Evolutionary conservation across 73 alveolate genomes (phyloP), one percentile per base, ranked within the genome.

Genomic region (Uronychia setigera): DNA sequence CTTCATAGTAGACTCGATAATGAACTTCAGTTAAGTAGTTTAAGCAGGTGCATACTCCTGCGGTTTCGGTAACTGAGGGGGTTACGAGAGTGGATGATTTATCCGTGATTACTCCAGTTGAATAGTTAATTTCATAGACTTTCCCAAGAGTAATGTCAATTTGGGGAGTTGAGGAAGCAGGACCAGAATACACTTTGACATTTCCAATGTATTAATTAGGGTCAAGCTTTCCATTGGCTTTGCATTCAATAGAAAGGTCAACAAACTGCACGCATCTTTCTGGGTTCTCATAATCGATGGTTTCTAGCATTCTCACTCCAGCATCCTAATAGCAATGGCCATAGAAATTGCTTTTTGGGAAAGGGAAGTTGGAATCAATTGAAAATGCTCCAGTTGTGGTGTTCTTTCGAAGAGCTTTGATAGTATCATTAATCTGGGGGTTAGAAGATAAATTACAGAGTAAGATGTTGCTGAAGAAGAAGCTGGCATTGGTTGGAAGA

Each of bases 281-380:
- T 1, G 58, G 29, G 5, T 25, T 32, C 5, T 9, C 81, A 5
- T 25, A 28, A 5, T 25, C 35, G 32, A 76, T 9, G 81, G 1
- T 5, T 28, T 26, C 32, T 1, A 76, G 32, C n/a, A 25, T 31
- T 28, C 32, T 25, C 26, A 13, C 5, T 27, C 81, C 81, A 1
- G 13, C 26, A 1, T 78, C 33, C 1, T 32, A 32, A 33, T 32
- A 26, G 29, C 84, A 78, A 1, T 26, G 32, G 11, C 84, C 84
- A 32, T 31, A 32, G 29, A 78, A 33, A 29, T 35, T 80, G 28
- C 78, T 67, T 32, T 80, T 35, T 80, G 86, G 86, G 32, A 80
- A 34, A 14, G 79, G 78, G 28, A 80, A 80, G 29, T 34, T 34
- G 59, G 27, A 33, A 35, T 11, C 30, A 25, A 29, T 58, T 11